Conservation (phyloP, 2,329 filamentous ascomycete species). For the Xylaria hypoxylon region DNA sequence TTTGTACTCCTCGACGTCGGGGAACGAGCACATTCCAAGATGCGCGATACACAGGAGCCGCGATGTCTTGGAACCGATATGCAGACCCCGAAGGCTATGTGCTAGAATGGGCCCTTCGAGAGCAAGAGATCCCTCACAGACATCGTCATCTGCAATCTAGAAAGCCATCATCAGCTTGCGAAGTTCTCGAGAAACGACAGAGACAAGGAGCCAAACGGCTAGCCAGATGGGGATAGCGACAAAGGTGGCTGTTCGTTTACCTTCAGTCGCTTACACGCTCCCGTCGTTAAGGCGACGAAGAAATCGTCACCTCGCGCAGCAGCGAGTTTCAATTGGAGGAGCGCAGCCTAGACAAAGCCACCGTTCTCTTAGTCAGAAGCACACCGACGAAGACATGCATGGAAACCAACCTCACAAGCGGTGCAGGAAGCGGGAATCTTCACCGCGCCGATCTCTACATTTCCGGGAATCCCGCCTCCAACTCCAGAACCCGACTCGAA, state of each 20-base stretch:
- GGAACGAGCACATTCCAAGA: slow-evolving; percentile 65
- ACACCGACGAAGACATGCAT: neutral
- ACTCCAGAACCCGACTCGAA: neutral
- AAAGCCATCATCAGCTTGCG: slow-evolving; percentile 24
- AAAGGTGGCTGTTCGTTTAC: slow-evolving; percentile 34
- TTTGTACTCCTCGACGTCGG: slow-evolving; percentile 56
- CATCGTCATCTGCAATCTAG: slow-evolving; percentile 65
- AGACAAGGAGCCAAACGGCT: neutral
- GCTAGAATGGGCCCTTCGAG: slow-evolving; percentile 66
- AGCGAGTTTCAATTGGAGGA: slow-evolving; percentile 44
- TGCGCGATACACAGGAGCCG: slow-evolving; percentile 64
- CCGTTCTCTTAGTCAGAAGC: neutral
- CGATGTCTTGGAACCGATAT: slow-evolving; percentile 61
- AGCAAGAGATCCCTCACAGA: slow-evolving; percentile 64
- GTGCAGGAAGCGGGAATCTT: slow-evolving; percentile 44
- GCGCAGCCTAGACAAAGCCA: slow-evolving; percentile 35
- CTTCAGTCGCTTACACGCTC: slow-evolving; percentile 43
- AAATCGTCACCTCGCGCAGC: slow-evolving; percentile 45
- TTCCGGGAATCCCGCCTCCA: neutral
- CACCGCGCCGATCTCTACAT: slow-evolving; percentile 30
- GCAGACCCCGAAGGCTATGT: slow-evolving; percentile 57
- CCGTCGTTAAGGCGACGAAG: slow-evolving; percentile 43
- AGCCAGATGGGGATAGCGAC: neutral
- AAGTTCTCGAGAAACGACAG: neutral
- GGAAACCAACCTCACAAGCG: slow-evolving; percentile 49